These are phyloP conservation scores for Colletotrichum horii DNA, from an alignment of 2,329 filamentous ascomycete genomes.

Conservation along the genomic window DNA sequence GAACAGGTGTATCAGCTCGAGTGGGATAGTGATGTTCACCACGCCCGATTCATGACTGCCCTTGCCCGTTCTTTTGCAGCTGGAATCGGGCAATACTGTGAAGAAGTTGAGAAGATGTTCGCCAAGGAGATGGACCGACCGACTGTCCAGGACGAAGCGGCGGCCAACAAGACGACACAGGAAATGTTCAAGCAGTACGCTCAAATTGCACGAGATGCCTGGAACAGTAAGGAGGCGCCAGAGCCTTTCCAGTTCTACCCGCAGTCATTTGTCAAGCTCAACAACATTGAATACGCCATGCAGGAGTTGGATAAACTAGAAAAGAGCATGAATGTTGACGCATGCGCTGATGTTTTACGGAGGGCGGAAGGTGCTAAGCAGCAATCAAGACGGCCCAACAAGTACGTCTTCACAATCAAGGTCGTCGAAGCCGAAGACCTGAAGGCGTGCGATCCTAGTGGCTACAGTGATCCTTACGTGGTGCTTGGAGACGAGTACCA, in stretches of 20 bases:
- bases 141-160: conserved; percentile 84
- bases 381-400: conserved; percentile 70
- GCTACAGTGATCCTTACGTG: conserved; percentile 94
- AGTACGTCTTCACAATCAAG: conserved; percentile 98
- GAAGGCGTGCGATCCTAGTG: conserved; percentile 96
- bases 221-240: conserved; percentile 88
- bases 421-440: conserved; percentile 97
- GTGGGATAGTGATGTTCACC: conserved; percentile 93
- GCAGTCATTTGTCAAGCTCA: conserved; percentile 95
- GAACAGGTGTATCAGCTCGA: conserved; percentile 85
- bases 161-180: conserved; percentile 79
- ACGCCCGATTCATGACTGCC: conserved; percentile 96
- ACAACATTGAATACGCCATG: conserved; percentile 96
- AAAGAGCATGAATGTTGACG: conserved; percentile 87
- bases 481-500: conserved; percentile 97
- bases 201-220: conserved; percentile 90
- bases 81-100: conserved; percentile 88
- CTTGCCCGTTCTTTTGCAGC: conserved; percentile 83
- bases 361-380: conserved; percentile 72
- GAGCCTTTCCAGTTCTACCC: conserved; percentile 95
- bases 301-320: conserved; percentile 91
- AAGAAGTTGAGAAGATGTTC: conserved; percentile 86
- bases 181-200: conserved; percentile 94
- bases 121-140: conserved; percentile 90
- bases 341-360: conserved; percentile 81